Percentiles rank a stretch among this genome's conserved stretches.
Conservation (phyloP, 2,329 filamentous ascomycete species). For the Colletotrichum sp. region DNA sequence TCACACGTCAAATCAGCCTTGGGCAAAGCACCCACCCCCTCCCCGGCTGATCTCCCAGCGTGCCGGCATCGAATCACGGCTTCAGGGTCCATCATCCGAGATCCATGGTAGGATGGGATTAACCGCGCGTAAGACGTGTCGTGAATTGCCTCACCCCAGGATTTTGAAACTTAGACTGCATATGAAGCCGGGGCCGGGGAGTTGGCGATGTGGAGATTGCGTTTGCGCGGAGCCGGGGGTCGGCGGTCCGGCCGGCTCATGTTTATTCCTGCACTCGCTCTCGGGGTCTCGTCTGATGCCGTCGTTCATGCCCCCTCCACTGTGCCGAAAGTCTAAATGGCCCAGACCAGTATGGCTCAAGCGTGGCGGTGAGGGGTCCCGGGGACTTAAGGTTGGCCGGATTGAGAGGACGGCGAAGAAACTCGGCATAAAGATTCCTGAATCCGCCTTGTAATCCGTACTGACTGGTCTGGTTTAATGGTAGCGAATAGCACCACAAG, state of each 20-base stretch:
- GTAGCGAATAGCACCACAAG: not conserved
- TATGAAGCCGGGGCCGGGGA: not conserved
- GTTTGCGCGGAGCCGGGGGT: not conserved
- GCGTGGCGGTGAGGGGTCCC: not conserved
- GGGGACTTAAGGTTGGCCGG: not conserved
- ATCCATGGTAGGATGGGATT: not conserved
- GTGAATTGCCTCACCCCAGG: not conserved
- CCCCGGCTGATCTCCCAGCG: not conserved
- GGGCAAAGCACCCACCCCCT: not conserved
- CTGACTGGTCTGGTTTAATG: not conserved
- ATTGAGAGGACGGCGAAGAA: not conserved
- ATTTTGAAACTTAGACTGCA: not conserved
- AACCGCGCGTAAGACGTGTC: not conserved
- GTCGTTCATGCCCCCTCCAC: constrained; percentile 13
- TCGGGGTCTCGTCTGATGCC: constrained; percentile 3
- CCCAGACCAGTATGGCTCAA: not conserved
- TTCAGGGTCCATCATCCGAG: not conserved
- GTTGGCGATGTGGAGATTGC: not conserved
- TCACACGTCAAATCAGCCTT: not conserved
- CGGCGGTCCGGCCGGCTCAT: not conserved
- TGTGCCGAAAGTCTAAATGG: not conserved
- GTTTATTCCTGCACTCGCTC: not conserved
- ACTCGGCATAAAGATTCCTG: not conserved
- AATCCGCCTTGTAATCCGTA: not conserved
- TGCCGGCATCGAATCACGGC: not conserved